Percentiles rank a stretch among this genome's conserved stretches.
phyloP scores from a whole-genome alignment of 2,329 filamentous ascomycete species.

The Graphiopsis chlorocephala region DNA sequence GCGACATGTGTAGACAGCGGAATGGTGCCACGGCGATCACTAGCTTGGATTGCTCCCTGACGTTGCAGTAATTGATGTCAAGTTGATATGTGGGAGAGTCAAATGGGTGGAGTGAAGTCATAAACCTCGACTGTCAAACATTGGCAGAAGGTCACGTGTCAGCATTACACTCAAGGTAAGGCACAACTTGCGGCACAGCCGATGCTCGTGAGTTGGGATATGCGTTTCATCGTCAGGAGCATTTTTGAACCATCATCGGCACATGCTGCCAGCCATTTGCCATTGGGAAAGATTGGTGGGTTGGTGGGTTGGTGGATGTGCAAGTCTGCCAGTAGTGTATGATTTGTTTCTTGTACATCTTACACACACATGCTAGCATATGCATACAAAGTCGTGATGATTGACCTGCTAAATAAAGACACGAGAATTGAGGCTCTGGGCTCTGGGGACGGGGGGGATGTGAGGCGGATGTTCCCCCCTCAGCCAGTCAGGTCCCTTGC shows the following conservation, averaged over 20 bases:
- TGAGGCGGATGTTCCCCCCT: not conserved
- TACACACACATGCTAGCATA: no score
- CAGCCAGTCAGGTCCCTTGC: not conserved
- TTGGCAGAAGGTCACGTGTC: not conserved
- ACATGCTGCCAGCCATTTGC: not conserved
- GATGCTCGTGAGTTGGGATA: not conserved
- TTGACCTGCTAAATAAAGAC: not conserved
- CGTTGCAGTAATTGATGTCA: no score
- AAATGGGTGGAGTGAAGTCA: no score
- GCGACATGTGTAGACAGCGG: not conserved
- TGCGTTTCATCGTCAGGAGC: not conserved
- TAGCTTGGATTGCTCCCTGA: no score
- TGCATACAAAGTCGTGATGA: not conserved
- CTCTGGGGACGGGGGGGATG: not conserved
- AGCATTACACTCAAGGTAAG: not conserved
- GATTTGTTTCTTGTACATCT: not conserved
- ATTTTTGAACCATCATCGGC: no score
- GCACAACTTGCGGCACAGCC: not conserved
- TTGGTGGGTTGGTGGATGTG: not conserved
- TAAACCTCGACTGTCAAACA: no score
- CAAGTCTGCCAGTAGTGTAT: not conserved
- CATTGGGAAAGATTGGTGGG: not conserved
- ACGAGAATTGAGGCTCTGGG: not conserved
- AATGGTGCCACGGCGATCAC: not conserved
- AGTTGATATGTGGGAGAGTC: not conserved